A percentile compares a stretch with the other conserved stretches of the same genome.
Evolutionary conservation across 2,329 filamentous ascomycete genomes (phyloP).

Genomic region (Venturia pyrina): DNA sequence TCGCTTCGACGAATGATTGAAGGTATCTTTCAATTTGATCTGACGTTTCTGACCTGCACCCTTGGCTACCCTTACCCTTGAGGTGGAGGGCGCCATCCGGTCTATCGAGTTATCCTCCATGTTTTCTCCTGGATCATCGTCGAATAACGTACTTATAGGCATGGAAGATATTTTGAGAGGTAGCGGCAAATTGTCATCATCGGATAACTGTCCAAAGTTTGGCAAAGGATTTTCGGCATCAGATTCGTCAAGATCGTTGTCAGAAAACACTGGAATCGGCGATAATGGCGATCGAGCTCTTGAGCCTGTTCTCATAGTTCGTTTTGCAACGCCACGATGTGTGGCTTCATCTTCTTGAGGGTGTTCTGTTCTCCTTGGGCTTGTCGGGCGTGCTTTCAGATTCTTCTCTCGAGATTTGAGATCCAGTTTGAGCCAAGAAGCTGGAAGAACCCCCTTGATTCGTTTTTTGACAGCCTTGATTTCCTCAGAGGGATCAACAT

Average conservation of each 20-base stretch:
- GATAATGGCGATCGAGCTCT: background rate
- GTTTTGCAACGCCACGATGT: slow-evolving; percentile 8
- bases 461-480: slow-evolving; percentile 15
- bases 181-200: background rate
- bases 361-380: background rate
- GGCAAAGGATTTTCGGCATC: background rate
- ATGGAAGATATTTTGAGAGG: background rate
- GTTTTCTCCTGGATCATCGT: slow-evolving; percentile 8
- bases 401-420: slow-evolving; percentile 22
- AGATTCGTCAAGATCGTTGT: slow-evolving; percentile 6
- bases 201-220: background rate
- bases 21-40: slow-evolving; percentile 27
- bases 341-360: background rate
- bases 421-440: slow-evolving; percentile 40
- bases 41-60: slow-evolving; percentile 23
- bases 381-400: slow-evolving; percentile 12
- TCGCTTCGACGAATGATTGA: slow-evolving; percentile 14
- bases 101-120: slow-evolving; percentile 39
- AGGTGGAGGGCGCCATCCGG: slow-evolving; percentile 24
- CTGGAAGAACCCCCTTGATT: slow-evolving; percentile 39
- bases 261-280: background rate
- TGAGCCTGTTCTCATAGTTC: background rate
- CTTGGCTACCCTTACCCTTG: slow-evolving; percentile 15
- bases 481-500: slow-evolving; percentile 2
- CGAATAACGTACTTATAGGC: background rate